Percentiles rank a stretch among this genome's conserved stretches.
Evolutionary conservation across 805 yeast genomes (phyloP).

Genomic region (Blastobotrys attinorum): DNA sequence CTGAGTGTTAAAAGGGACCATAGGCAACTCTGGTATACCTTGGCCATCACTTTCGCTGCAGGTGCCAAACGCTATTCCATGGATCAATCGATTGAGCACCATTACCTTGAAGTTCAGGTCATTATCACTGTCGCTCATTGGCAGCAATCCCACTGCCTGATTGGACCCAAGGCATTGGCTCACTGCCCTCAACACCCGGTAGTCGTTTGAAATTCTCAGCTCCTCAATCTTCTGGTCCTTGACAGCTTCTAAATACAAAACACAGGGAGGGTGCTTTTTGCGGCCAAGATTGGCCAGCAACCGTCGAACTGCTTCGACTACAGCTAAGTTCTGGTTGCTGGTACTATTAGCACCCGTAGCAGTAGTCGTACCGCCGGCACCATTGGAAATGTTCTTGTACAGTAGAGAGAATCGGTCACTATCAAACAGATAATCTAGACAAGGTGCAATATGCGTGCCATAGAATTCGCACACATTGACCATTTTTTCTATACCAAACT

Average conservation of each 20-base stretch:
- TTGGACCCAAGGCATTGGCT: conserved; percentile 17
- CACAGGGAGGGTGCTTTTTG: conserved; percentile 16
- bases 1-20: no score
- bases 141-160: conserved; percentile 11
- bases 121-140: conserved; percentile 15
- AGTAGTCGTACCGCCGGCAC: conserved; percentile 1
- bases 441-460: conserved; percentile 17
- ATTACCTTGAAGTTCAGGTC: conserved; percentile 7
- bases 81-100: conserved; percentile 12
- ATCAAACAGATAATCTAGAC: conserved; percentile 22
- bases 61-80: neutral
- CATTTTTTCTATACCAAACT: neutral
- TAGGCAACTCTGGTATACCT: no score
- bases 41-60: no score
- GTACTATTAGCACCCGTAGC: conserved; percentile 1
- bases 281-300: conserved; percentile 17
- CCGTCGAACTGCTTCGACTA: conserved; percentile 28
- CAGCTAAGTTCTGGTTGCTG: conserved; percentile 22
- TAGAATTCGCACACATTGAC: conserved; percentile 15
- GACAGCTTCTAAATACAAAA: conserved; percentile 10
- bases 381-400: conserved; percentile 1
- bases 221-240: conserved; percentile 23
- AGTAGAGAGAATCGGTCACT: conserved; percentile 17
- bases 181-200: conserved; percentile 22
- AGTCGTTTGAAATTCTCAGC: conserved; percentile 27